Evolutionary conservation across 1,284 basidiomycete species (phyloP).

Genomic region (Inonotus hispidus): DNA sequence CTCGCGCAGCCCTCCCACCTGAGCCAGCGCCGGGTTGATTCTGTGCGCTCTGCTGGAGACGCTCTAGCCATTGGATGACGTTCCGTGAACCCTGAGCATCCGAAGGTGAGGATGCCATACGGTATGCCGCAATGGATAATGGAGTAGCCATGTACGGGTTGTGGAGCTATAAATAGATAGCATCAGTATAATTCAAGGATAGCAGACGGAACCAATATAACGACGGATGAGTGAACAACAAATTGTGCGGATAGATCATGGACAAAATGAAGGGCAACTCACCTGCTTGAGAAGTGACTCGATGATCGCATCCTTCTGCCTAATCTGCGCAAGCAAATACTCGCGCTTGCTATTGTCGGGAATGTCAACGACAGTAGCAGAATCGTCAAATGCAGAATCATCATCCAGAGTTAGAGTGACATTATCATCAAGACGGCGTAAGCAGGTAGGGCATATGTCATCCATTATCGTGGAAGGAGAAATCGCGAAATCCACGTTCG

Average conservation of each 20-base stretch:
- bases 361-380: not conserved
- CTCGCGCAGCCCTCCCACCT: constrained; percentile 22
- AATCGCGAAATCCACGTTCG: no score
- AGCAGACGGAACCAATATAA: not conserved
- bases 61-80: constrained; percentile 66
- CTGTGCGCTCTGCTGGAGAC: constrained; percentile 37
- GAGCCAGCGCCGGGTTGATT: constrained; percentile 24
- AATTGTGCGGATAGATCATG: no score
- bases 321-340: constrained; percentile 73
- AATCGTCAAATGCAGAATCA: not conserved
- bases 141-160: constrained; percentile 75
- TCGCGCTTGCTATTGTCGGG: constrained; percentile 59
- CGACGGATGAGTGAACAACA: no score
- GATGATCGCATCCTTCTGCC: constrained; percentile 78
- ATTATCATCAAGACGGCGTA: not conserved
- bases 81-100: constrained; percentile 56
- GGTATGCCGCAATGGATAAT: constrained; percentile 68
- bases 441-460: not conserved
- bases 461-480: not conserved
- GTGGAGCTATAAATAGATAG: constrained; percentile 46
- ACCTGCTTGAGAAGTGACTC: constrained; percentile 77
- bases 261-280: constrained; percentile 16
- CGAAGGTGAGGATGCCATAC: constrained; percentile 65
- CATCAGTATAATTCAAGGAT: not conserved
- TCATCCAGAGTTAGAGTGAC: not conserved